These are phyloP conservation scores for Abrus pulchellus DNA, from an alignment of 306 rosid genomes.

Conservation along the genomic window DNA sequence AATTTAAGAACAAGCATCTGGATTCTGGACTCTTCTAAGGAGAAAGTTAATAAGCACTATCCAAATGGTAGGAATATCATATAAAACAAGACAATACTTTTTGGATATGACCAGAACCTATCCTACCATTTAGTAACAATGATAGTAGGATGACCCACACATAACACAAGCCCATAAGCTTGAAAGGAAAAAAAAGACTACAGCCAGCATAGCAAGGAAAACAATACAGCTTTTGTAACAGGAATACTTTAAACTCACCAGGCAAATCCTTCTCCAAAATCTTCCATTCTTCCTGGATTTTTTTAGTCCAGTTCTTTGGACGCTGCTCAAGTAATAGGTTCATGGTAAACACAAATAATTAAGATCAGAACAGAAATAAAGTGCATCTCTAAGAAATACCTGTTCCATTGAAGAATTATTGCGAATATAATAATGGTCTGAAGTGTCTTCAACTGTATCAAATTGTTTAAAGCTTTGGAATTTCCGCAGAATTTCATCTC, in stretches of 20 bases:
- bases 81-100: conserved; percentile 15
- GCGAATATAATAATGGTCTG: conserved; percentile 67
- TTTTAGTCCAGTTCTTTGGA: conserved; percentile 71
- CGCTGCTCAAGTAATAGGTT: conserved; percentile 60
- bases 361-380: conserved; percentile 32
- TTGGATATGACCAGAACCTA: neutral
- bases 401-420: conserved; percentile 52
- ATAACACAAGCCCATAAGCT: conserved; percentile 6
- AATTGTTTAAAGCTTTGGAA: conserved; percentile 73
- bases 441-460: conserved; percentile 76
- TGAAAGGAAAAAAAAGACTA: neutral
- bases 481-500: conserved; percentile 63
- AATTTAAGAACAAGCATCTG: conserved; percentile 8
- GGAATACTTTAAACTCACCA: conserved; percentile 58
- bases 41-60: neutral
- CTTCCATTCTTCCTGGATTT: conserved; percentile 89
- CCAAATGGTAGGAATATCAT: conserved; percentile 2
- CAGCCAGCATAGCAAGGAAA: conserved; percentile 13
- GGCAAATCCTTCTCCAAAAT: conserved; percentile 83
- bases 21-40: neutral
- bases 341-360: conserved; percentile 16
- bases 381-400: conserved; percentile 47
- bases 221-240: conserved; percentile 32
- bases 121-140: conserved; percentile 4
- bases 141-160: neutral